phyloP scores from a whole-genome alignment of 352 stramenopile genomes.

The Pythium dissotocum region DNA sequence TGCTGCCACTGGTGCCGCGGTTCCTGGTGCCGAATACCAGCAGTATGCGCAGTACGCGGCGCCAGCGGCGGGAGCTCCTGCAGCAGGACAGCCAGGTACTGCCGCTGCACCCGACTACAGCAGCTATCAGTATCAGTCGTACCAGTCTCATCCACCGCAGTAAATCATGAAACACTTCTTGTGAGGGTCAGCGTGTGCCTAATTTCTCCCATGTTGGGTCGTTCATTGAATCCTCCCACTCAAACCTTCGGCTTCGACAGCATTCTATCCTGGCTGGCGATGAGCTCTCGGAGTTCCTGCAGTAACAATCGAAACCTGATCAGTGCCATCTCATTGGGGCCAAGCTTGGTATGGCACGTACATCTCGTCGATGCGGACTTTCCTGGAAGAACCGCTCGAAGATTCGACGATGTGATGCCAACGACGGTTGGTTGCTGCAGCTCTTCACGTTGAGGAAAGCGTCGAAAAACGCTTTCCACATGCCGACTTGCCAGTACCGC shows the following conservation, averaged over 20 bases:
- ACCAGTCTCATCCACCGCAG: conserved; percentile 26
- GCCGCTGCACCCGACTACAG: conserved; percentile 22
- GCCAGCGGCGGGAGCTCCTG: neutral
- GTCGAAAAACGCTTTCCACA: conserved; percentile 78
- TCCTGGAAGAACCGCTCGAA: conserved; percentile 60
- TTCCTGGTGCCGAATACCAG: conserved; percentile 23
- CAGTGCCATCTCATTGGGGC: neutral
- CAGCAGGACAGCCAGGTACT: conserved; percentile 6
- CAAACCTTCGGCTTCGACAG: conserved; percentile 44
- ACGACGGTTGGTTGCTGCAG: conserved; percentile 66
- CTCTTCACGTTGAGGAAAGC: conserved; percentile 69
- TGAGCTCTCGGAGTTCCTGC: conserved; percentile 57
- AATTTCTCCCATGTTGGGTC: neutral
- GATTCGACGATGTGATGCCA: conserved; percentile 39
- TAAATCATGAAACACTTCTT: conserved; percentile 1
- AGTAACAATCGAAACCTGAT: neutral
- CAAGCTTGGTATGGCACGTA: conserved; percentile 16
- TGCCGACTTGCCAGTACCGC: conserved; percentile 74
- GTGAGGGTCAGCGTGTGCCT: neutral
- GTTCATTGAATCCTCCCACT: neutral
- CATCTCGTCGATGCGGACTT: conserved; percentile 46
- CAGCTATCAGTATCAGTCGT: conserved; percentile 24
- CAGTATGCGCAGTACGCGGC: conserved; percentile 27
- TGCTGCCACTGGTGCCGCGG: neutral
- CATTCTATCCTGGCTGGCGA: conserved; percentile 57